Conservation (phyloP, 768 basidiomycete species). For the Hemileccinum impolitum region DNA sequence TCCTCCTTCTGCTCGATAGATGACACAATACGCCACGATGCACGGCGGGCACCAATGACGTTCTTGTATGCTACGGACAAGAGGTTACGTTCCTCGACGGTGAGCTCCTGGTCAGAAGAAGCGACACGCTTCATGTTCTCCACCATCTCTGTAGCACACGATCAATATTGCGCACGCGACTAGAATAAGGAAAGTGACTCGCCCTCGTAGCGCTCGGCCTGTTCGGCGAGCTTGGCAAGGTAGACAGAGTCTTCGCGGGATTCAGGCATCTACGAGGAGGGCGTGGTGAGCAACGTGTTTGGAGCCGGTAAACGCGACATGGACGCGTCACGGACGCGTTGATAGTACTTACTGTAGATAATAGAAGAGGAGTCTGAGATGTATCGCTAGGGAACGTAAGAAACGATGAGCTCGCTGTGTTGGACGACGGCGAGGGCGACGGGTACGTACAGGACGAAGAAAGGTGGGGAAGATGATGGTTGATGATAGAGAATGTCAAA, state of each 20-base stretch:
- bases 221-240: constrained; percentile 99
- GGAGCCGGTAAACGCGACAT: constrained; percentile 12
- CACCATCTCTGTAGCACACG: constrained; percentile 74
- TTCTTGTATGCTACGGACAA: constrained; percentile 99
- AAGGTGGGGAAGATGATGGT: constrained; percentile 42
- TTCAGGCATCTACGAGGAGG: constrained; percentile 62
- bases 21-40: constrained; percentile 97
- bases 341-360: constrained; percentile 39
- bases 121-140: constrained; percentile 99
- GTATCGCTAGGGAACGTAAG: constrained; percentile 13
- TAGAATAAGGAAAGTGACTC: constrained; percentile 14
- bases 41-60: constrained; percentile 96
- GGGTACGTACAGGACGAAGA: constrained; percentile 42
- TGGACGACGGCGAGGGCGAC: constrained; percentile 28
- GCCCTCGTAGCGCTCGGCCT: constrained; percentile 99
- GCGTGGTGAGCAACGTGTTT: constrained; percentile 16
- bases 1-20: constrained; percentile 99
- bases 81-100: constrained; percentile 97
- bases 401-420: constrained; percentile 35
- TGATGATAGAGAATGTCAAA: constrained; percentile 44
- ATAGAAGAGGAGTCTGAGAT: constrained; percentile 19
- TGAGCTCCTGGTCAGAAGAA: constrained; percentile 96
- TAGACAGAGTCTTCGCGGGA: constrained; percentile 95
- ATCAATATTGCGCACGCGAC: constrained; percentile 16
- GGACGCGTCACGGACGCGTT: constrained; percentile 41